phyloP scores from a whole-genome alignment of 257 asterid species.

The Petrea volubilis region DNA sequence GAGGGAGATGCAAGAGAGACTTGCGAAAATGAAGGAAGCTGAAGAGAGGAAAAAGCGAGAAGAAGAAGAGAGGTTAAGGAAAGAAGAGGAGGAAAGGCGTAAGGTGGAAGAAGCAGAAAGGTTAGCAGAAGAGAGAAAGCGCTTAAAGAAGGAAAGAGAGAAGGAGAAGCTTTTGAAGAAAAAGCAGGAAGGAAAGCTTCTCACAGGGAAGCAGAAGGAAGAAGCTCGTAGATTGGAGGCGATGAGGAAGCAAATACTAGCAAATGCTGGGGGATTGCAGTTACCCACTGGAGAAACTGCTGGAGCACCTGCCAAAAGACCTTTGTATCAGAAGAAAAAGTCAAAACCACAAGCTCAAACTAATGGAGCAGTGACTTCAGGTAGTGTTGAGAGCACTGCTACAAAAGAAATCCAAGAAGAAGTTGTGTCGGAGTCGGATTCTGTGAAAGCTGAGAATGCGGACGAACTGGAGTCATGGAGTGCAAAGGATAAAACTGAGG shows the following conservation, averaged over 20 bases:
- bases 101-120: slow-evolving; percentile 74
- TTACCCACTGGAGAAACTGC: slow-evolving; percentile 49
- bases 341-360: slow-evolving; percentile 63
- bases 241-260: slow-evolving; percentile 83
- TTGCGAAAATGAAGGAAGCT: slow-evolving; percentile 70
- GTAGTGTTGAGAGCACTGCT: slow-evolving; percentile 43
- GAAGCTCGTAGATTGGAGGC: slow-evolving; percentile 89
- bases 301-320: slow-evolving; percentile 60
- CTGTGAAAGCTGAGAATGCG: slow-evolving; percentile 38
- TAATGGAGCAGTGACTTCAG: slow-evolving; percentile 58
- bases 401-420: slow-evolving; percentile 45
- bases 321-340: slow-evolving; percentile 73
- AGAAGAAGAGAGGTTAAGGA: slow-evolving; percentile 79
- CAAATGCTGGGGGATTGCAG: slow-evolving; percentile 54
- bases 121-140: slow-evolving; percentile 79
- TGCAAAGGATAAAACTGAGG: slow-evolving; percentile 43
- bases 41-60: slow-evolving; percentile 77
- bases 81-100: slow-evolving; percentile 88
- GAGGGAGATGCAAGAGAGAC: slow-evolving; percentile 89
- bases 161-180: slow-evolving; percentile 82
- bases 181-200: slow-evolving; percentile 80
- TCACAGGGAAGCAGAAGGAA: slow-evolving; percentile 88
- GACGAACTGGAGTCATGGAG: slow-evolving; percentile 41
- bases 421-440: slow-evolving; percentile 37
- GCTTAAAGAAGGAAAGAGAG: slow-evolving; percentile 84